Evolutionary conservation across 768 basidiomycete genomes (phyloP).

Genomic region (Lanmaoa pseudosensibilis): DNA sequence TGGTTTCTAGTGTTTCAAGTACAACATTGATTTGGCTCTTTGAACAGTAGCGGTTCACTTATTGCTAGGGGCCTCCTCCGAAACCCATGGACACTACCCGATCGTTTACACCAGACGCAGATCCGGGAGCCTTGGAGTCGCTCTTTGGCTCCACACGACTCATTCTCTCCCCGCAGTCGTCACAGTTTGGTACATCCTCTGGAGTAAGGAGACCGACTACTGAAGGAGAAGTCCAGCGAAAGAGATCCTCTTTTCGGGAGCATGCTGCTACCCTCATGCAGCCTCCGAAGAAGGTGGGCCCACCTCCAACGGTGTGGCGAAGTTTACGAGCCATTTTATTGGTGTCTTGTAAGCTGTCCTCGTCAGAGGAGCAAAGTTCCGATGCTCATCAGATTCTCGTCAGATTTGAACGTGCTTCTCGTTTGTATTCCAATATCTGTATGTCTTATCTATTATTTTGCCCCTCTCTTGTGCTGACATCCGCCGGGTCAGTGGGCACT

Average conservation of each 20-base stretch:
- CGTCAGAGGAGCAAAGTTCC: neutral
- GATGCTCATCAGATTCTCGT: neutral
- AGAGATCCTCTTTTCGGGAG: slow-evolving; percentile 10
- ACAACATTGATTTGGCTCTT: neutral
- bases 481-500: slow-evolving; percentile 62
- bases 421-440: slow-evolving; percentile 72
- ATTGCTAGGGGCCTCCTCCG: neutral
- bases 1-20: neutral
- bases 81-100: slow-evolving; percentile 18
- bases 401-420: slow-evolving; percentile 72
- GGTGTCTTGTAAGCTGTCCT: slow-evolving; percentile 53
- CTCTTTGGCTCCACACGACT: slow-evolving; percentile 1
- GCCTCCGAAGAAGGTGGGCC: slow-evolving; percentile 39
- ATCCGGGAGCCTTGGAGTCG: slow-evolving; percentile 3
- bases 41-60: slow-evolving; percentile 9
- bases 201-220: slow-evolving; percentile 10
- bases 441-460: slow-evolving; percentile 21
- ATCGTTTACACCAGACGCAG: slow-evolving; percentile 14
- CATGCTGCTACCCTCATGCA: slow-evolving; percentile 34
- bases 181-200: slow-evolving; percentile 5
- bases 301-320: slow-evolving; percentile 44
- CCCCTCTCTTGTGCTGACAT: neutral
- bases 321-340: slow-evolving; percentile 55
- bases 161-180: slow-evolving; percentile 3
- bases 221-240: slow-evolving; percentile 5